These are phyloP conservation scores for Xylaria sp. DNA, from an alignment of 2,329 filamentous ascomycete species.

Conservation along the genomic window DNA sequence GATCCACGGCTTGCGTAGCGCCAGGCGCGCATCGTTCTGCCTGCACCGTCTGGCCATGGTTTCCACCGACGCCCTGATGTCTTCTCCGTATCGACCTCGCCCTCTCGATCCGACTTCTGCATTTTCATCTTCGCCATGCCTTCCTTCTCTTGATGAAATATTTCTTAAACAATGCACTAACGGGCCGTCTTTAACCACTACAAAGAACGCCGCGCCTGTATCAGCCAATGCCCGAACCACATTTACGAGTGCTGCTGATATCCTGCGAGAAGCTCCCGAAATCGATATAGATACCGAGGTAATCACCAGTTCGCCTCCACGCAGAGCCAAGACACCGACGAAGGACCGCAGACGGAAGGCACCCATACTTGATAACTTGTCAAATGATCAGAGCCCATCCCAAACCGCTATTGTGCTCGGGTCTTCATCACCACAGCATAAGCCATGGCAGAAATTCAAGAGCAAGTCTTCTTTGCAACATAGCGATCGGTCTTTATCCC, in stretches of 20 bases:
- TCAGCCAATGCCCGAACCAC: slow-evolving; percentile 50
- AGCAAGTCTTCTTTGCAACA: slow-evolving; percentile 29
- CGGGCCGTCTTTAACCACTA: slow-evolving; percentile 50
- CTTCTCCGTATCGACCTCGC: slow-evolving; percentile 45
- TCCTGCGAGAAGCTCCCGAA: slow-evolving; percentile 51
- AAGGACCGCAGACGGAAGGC: slow-evolving; percentile 32
- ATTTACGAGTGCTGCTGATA: slow-evolving; percentile 56
- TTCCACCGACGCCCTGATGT: slow-evolving; percentile 46
- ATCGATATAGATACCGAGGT: slow-evolving; percentile 46
- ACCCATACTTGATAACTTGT: slow-evolving; percentile 10
- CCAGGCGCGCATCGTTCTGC: slow-evolving; percentile 55
- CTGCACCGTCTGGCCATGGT: slow-evolving; percentile 49
- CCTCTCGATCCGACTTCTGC: slow-evolving; percentile 44
- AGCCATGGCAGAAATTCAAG: slow-evolving; percentile 53
- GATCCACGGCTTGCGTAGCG: slow-evolving; percentile 52
- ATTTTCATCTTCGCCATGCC: slow-evolving; percentile 63
- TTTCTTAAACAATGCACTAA: slow-evolving; percentile 50
- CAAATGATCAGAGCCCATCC: slow-evolving; percentile 29
- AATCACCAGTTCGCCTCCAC: slow-evolving; percentile 41
- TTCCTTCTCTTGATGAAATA: slow-evolving; percentile 63
- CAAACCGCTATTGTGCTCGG: slow-evolving; percentile 34
- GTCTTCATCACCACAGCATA: slow-evolving; percentile 45
- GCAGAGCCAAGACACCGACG: slow-evolving; percentile 33
- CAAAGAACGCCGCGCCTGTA: slow-evolving; percentile 52
- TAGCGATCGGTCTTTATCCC: neutral